Base-by-base conservation (phyloP, 495 filamentous ascomycete genomes). In the Talaromyces adpressus region DNA sequence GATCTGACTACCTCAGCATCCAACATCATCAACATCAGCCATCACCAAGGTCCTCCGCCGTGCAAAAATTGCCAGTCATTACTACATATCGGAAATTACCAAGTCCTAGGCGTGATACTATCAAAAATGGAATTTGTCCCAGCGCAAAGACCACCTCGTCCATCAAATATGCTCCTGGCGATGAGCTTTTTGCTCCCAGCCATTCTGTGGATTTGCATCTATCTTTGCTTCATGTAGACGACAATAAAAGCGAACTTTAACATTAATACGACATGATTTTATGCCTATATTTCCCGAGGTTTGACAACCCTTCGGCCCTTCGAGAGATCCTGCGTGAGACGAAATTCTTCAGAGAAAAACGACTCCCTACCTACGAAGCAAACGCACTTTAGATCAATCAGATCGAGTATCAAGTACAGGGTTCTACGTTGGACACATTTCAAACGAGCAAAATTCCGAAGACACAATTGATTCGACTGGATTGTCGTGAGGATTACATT, bases 171-270 rank as follows among this genome's bases (percentile, higher is more conserved):
- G 14, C n/a, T 62, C 4, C 25, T 62, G 16, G 27, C 45, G n/a
- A 9, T 62, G 22, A 62, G 41, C 6, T 62, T 62, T 20, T 32
- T 45, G 11, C 39, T 62, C 2, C 59, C 59, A 29, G 59, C 59
- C 11, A 52, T 52, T 11, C 11, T 62, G 9, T 62, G 59, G 59
- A 62, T 62, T 12, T 51, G 59, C 59, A 62, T 62, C 14, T 62
- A 62, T 14, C 41, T 62, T n/a, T 62, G 59, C 45, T 62, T 62
- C 59, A 51, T 62, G 59, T 62, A 22, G 14, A 12, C 34, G 34
- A 39, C 34, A 16, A 39, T 0, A 11, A 12, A 14, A 3, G 3
- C 34, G 34, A 11, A 9, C 1, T 12, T 39, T 1, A 14, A 39
- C 12, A 14, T 14, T 4, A 39, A 39, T 11, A 39, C 34, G 11